These are phyloP conservation scores for Penicillium taxi DNA, from an alignment of 495 filamentous ascomycete genomes.

Conservation along the genomic window DNA sequence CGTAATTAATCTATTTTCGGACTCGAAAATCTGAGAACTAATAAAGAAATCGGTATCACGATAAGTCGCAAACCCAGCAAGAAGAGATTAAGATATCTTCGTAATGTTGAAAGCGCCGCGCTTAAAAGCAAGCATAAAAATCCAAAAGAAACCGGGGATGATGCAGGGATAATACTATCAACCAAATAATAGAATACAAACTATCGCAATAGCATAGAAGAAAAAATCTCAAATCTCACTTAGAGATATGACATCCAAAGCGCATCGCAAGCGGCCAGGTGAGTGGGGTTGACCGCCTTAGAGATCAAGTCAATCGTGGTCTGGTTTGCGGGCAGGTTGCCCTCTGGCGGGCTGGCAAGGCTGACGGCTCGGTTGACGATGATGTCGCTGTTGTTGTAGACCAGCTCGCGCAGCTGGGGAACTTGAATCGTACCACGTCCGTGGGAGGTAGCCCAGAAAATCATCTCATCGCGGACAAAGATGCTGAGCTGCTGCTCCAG, in stretches of 20 bases:
- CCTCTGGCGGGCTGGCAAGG: slow-evolving; percentile 56
- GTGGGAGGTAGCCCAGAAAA: slow-evolving; percentile 86
- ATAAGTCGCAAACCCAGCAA: slow-evolving; percentile 14
- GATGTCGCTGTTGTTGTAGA: slow-evolving; percentile 78
- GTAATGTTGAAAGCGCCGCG: slow-evolving; percentile 29
- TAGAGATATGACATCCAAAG: slow-evolving; percentile 97
- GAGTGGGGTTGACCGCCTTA: slow-evolving; percentile 76
- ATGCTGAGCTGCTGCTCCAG: slow-evolving; percentile 87
- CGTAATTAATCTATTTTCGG: too few relatives aligned
- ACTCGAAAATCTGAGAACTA: too few relatives aligned
- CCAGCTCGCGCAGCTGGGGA: slow-evolving; percentile 70
- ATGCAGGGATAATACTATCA: too few relatives aligned
- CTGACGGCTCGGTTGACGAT: slow-evolving; percentile 83
- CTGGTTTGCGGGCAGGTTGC: slow-evolving; percentile 85
- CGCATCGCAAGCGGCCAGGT: slow-evolving; percentile 75
- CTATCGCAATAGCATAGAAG: slow-evolving; percentile 5
- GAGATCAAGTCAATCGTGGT: slow-evolving; percentile 88
- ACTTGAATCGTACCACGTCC: slow-evolving; percentile 62
- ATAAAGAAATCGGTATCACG: slow-evolving; percentile 21
- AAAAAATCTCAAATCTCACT: slow-evolving; percentile 12
- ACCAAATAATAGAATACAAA: slow-evolving; percentile 11
- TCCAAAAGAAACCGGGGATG: slow-evolving; percentile 12
- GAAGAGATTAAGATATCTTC: slow-evolving; percentile 2
- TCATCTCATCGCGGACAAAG: slow-evolving; percentile 96
- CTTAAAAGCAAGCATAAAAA: slow-evolving; percentile 20